Base-by-base conservation (phyloP, 2,329 filamentous ascomycete species). In the Xylariaceae sp. region DNA sequence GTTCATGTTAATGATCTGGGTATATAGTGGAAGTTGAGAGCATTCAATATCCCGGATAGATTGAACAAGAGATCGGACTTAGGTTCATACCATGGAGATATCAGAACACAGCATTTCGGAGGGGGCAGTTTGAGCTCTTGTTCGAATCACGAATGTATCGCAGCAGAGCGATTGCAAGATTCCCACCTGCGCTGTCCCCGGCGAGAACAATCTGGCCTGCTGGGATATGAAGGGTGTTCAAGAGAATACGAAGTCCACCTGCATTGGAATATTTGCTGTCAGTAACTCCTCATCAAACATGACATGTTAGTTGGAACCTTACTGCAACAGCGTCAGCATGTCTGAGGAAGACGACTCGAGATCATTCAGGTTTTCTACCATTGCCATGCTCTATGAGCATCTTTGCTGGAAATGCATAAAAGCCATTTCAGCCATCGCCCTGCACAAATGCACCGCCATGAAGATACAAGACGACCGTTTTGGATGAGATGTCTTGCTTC, bases 101-200 rank as follows among this genome's bases (percentile, higher is more conserved):
- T 44, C 0, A 70, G 63, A 16, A 68, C 55, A 8, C 69, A 56
- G 67, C 69, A 72, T 17, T 20, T 39, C 1, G 45, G 45, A 3
- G 17, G 4, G 4, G 45, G 39, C 6, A 47, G 19, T 6, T 20
- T 22, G 23, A 47, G 19, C 55, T 42, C 52, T 42, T 2, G 27
- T 2, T 67, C 69, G 44, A 65, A 14, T 71, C 67, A 6, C 55
- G 34, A 6, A 76, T 49, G 51, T 76, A 75, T 14, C 71, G 62
- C 29, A 75, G 58, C 10, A 76, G 54, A 0, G 64, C 61, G 10
- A 74, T 60, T 1, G 58, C 62, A 10, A 71, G 56, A 49, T 76
- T 74, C 1, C 59, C 73, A 43, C 74, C 74, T 0, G 74, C 73
- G 20, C 67, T 71, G 55, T 77, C 74, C 3, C 74, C 73, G 0